Conservation (phyloP, 2,329 filamentous ascomycete species). For the Aspergillus pseudoglaucus region DNA sequence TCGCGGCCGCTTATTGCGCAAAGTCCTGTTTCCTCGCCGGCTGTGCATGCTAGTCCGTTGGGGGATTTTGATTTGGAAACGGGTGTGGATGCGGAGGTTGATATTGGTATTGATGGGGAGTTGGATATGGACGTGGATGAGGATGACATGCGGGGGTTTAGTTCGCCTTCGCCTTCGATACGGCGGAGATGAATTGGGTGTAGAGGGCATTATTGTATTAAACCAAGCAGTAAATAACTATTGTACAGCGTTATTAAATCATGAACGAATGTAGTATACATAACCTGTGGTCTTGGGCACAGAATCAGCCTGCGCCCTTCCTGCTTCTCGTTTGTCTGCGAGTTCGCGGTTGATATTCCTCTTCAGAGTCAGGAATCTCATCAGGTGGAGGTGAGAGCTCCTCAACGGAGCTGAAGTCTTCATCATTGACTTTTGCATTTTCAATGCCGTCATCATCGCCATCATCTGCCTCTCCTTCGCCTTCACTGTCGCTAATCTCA, state of each 20-base stretch:
- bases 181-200: background rate
- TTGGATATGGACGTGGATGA: background rate
- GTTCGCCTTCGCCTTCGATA: background rate
- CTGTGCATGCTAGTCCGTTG: slow-evolving; percentile 28
- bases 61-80: slow-evolving; percentile 18
- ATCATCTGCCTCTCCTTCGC: slow-evolving; percentile 1
- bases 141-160: background rate
- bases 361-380: background rate
- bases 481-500: slow-evolving; percentile 2
- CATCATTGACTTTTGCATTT: background rate
- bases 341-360: slow-evolving; percentile 16
- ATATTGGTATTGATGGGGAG: background rate
- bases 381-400: slow-evolving; percentile 10
- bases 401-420: slow-evolving; percentile 3
- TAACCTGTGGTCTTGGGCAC: background rate
- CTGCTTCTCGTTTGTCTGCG: slow-evolving; percentile 15
- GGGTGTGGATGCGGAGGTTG: slow-evolving; percentile 8
- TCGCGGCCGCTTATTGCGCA: slow-evolving; percentile 72
- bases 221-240: background rate
- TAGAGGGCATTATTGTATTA: background rate
- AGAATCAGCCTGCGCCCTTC: no score
- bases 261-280: background rate
- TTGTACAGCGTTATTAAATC: background rate
- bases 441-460: slow-evolving; percentile 4
- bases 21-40: slow-evolving; percentile 55